phyloP scores from a whole-genome alignment of 2,329 filamentous ascomycete species.

The Arthrobotrys sinensis region DNA sequence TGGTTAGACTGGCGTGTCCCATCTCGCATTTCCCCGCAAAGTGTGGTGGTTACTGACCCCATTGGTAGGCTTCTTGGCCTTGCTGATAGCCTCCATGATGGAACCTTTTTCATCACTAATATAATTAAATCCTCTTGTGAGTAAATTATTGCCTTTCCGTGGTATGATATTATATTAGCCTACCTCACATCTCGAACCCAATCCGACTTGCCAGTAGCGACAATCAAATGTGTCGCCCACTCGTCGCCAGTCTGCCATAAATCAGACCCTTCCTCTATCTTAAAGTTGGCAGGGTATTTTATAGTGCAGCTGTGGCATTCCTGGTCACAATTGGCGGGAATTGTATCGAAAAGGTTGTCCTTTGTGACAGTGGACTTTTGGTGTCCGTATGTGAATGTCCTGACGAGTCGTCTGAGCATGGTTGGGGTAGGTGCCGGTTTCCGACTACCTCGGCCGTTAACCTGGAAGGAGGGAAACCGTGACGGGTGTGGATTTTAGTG shows the following conservation, averaged over 20 bases:
- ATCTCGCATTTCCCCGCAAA: conserved; percentile 19
- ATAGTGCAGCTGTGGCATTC: conserved; percentile 89
- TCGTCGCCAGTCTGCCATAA: conserved; percentile 70
- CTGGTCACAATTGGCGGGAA: conserved; percentile 78
- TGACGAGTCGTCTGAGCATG: conserved; percentile 53
- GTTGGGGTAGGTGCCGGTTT: conserved; percentile 11
- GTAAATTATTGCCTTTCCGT: not conserved
- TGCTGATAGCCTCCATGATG: conserved; percentile 81
- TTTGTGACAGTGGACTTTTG: conserved; percentile 41
- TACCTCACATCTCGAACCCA: conserved; percentile 87
- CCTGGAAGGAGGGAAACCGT: not conserved
- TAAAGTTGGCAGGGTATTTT: conserved; percentile 79
- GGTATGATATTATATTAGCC: not conserved
- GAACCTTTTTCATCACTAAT: conserved; percentile 82
- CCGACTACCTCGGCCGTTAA: conserved; percentile 19
- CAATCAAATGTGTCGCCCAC: conserved; percentile 83
- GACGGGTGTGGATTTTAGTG: not conserved
- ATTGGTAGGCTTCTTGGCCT: conserved; percentile 52
- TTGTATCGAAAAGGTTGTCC: conserved; percentile 57
- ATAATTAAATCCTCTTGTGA: conserved; percentile 1
- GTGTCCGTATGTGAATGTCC: conserved; percentile 34
- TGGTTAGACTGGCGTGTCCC: conserved; percentile 11
- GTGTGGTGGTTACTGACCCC: conserved; percentile 27
- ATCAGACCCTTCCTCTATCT: conserved; percentile 82
- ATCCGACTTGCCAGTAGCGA: conserved; percentile 95